Percentiles rank a stretch among this genome's conserved stretches.
Conservation (phyloP, 805 yeast genomes). For the Wickerhamiella cacticola region DNA sequence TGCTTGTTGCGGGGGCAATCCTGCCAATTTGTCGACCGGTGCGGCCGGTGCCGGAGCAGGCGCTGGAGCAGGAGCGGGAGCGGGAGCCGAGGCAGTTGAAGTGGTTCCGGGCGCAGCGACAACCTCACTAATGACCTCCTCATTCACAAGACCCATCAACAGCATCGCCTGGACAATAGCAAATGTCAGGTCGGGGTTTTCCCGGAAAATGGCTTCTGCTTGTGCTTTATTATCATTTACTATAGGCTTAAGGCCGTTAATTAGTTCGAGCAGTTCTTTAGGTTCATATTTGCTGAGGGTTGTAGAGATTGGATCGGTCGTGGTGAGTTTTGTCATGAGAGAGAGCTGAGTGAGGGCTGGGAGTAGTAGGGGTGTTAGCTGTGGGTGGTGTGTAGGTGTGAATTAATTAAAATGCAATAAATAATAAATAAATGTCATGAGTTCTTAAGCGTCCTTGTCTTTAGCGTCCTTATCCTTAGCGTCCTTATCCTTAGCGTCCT, state of each 20-base stretch:
- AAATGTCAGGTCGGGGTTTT: constrained; percentile 63
- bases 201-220: constrained; percentile 47
- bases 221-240: constrained; percentile 44
- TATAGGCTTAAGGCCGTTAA: constrained; percentile 48
- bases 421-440: neutral
- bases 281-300: constrained; percentile 42
- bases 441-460: no score
- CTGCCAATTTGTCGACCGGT: constrained; percentile 16
- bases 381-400: no score
- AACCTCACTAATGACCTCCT: constrained; percentile 21
- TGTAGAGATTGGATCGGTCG: constrained; percentile 34
- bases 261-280: constrained; percentile 36
- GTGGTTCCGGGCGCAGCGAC: constrained; percentile 15
- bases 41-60: constrained; percentile 10
- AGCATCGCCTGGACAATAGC: constrained; percentile 63
- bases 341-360: neutral
- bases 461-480: no score
- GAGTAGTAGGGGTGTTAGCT: neutral
- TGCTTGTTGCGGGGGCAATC: constrained; percentile 32
- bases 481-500: no score
- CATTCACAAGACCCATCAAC: constrained; percentile 30
- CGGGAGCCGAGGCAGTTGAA: neutral
- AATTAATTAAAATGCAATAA: neutral
- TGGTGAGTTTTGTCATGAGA: constrained; percentile 11
- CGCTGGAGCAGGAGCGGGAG: constrained; percentile 7